Evolutionary conservation across 1,284 basidiomycete genomes (phyloP), one percentile per base, ranked within the genome.

Genomic region (Xanthoconium separans): DNA sequence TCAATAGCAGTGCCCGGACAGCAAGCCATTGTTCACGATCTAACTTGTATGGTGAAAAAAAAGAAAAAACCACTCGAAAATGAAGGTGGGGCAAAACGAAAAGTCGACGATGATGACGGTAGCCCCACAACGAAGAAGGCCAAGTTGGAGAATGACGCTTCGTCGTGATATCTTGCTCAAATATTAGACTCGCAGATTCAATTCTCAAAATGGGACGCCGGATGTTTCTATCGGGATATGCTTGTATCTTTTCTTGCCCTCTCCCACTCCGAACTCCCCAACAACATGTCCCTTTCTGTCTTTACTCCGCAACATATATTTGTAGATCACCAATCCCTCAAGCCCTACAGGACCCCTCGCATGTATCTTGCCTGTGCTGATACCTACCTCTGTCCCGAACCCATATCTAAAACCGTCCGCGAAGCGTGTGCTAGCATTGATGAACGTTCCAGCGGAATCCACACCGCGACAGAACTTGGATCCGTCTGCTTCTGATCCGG

Each of bases 321-420:
- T 98, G 79, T 98, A 97, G 57, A 89, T 96, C 44, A 95, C 90
- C 58, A 98, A 76, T 2, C 97, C 97, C 60, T 98, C 95, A 50
- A 99, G 76, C 0, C 97, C 97, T 1, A 99, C 97, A 0, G 97
- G 97, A 2, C 97, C 97, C 30, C 97, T 79, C 3, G 97, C 96
- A 66, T 99, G 97, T 51, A 97, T 98, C 64, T 93, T 88, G 2
- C 95, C 95, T 0, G 97, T 99, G 68, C 89, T 91, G 67, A 99
- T 98, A 10, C 97, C 97, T 1, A 99, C 96, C 73, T 99, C 97
- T 2, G 97, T 96, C 1, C 97, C 97, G 60, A 98, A 93, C 0
- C 97, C 97, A 71, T 95, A 99, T 53, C 97, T 76, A 73, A 96
- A 98, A 2, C 97, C 97, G 71, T 99, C 97, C 0, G 95, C 91